These are phyloP conservation scores for Tolypocladium album DNA, from an alignment of 2,329 filamentous ascomycete species.

Conservation along the genomic window DNA sequence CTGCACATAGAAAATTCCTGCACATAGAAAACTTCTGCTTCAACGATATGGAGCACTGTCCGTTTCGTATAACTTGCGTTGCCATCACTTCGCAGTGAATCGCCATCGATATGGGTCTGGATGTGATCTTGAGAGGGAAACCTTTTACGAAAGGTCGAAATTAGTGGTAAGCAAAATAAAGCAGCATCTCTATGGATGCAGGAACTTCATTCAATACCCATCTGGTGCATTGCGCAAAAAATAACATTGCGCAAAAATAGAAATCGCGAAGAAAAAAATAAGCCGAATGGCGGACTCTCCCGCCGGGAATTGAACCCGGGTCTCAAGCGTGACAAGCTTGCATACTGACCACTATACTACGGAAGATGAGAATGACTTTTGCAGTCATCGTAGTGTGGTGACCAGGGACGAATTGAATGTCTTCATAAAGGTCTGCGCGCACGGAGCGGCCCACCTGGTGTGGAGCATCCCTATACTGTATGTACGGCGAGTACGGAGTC, in stretches of 20 bases:
- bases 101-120: background rate
- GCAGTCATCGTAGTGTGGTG: slow-evolving; percentile 1
- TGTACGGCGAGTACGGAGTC: background rate
- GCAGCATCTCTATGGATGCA: too few species aligned
- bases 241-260: background rate
- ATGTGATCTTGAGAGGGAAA: background rate
- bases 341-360: slow-evolving; percentile 6
- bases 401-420: background rate
- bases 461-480: background rate
- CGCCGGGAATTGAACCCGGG: slow-evolving; percentile 6
- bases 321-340: slow-evolving; percentile 6
- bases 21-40: too few species aligned
- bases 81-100: background rate
- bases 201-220: background rate
- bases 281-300: slow-evolving; percentile 3
- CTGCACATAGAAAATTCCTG: too few species aligned
- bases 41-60: too few species aligned
- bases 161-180: background rate
- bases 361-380: slow-evolving; percentile 1
- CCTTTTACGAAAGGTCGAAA: background rate
- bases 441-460: background rate
- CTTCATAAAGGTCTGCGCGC: background rate
- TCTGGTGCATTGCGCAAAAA: background rate
- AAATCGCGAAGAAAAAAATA: too few species aligned
- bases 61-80: too few species aligned